Conservation (phyloP, 495 filamentous ascomycete species). For the Delitschia confertaspora region DNA sequence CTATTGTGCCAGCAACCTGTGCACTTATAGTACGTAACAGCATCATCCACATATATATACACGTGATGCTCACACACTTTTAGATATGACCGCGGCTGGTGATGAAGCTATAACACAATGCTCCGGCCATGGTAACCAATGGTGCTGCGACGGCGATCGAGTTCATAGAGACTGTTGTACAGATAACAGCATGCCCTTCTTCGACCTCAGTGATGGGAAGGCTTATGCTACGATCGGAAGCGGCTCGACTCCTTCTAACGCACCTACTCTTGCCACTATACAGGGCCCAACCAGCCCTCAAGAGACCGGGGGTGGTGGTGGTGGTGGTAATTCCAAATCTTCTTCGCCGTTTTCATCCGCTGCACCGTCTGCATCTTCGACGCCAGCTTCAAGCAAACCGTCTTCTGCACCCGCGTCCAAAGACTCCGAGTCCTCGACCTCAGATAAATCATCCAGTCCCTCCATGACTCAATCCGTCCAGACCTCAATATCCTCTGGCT, state of each 20-base stretch:
- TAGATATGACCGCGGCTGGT: constrained; percentile 14
- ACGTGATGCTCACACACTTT: neutral
- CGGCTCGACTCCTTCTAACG: constrained; percentile 4
- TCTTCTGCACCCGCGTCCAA: neutral
- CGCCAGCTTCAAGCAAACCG: neutral
- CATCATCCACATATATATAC: neutral
- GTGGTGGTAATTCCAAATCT: neutral
- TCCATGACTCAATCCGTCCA: constrained; percentile 5
- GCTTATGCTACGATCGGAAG: constrained; percentile 19
- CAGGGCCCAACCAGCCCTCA: constrained; percentile 2
- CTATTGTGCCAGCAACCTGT: constrained; percentile 20
- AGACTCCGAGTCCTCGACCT: neutral
- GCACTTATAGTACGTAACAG: constrained; percentile 20
- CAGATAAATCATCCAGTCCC: neutral
- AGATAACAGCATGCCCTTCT: constrained; percentile 12
- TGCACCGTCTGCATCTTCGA: neutral
- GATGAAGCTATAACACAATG: constrained; percentile 24
- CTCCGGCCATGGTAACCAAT: constrained; percentile 20
- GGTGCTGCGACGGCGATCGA: constrained; percentile 25
- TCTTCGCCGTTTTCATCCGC: constrained; percentile 1
- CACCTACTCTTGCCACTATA: constrained; percentile 15
- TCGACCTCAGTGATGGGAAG: constrained; percentile 14
- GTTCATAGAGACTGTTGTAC: constrained; percentile 20
- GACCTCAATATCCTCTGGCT: constrained; percentile 6
- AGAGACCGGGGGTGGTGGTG: neutral